Percentiles rank a stretch among this genome's conserved stretches.
phyloP scores from a whole-genome alignment of 768 basidiomycete genomes.

The Kwoniella dendrophila region DNA sequence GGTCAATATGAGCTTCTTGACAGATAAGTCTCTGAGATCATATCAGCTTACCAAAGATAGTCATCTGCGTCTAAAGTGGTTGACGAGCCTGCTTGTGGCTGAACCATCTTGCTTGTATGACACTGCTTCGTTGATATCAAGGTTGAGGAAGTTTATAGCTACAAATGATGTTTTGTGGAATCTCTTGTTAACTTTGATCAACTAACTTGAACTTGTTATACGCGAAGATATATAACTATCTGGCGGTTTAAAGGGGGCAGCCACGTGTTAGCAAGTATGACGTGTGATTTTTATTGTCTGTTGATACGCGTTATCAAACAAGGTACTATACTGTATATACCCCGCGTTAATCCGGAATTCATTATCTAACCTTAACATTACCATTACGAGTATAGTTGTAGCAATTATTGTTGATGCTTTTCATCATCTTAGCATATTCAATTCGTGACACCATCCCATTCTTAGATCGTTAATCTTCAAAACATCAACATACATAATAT shows the following conservation, averaged over 20 bases:
- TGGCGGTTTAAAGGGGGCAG: conserved; percentile 1
- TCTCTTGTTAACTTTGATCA: no score
- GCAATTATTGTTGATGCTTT: background rate
- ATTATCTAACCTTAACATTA: no score
- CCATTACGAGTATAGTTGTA: no score
- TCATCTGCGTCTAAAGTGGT: conserved; percentile 24
- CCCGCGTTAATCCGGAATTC: conserved; percentile 4
- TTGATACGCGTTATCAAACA: background rate
- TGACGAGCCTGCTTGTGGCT: conserved; percentile 19
- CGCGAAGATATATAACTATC: no score
- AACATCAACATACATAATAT: background rate
- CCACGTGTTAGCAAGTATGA: conserved; percentile 7
- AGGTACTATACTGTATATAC: background rate
- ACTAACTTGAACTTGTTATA: background rate
- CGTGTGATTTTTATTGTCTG: conserved; percentile 7
- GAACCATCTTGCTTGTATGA: conserved; percentile 5
- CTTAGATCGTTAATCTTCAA: no score
- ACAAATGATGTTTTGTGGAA: conserved; percentile 1
- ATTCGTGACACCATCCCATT: background rate
- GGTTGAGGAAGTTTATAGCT: background rate
- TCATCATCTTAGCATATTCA: background rate
- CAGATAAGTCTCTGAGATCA: background rate
- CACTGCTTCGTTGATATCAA: background rate
- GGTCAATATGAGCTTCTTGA: background rate
- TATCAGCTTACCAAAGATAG: conserved; percentile 32